Base-by-base conservation (phyloP, 2,329 filamentous ascomycete species). In the Neofusicoccum sp. region DNA sequence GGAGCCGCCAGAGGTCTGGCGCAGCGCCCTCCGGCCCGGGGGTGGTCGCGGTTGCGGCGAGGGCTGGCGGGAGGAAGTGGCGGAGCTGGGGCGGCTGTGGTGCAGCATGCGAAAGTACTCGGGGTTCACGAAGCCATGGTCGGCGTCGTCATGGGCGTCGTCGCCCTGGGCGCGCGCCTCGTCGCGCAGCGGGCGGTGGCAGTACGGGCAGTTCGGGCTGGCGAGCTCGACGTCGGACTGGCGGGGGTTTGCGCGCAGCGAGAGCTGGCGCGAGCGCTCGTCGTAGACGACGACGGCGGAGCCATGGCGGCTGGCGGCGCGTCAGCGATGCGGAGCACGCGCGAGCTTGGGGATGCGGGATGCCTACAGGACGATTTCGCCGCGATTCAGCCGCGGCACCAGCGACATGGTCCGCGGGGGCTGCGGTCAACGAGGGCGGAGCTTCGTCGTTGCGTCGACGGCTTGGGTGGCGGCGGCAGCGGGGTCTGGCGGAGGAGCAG, bases 91-190 rank as follows among this genome's bases (percentile, higher is more conserved):
- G 56, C 79, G 76, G 66, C 82, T 86, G 54, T 82, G 77, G 45
- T 85, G 89, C 41, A 99, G 86, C 89, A 98, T 93, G 69, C 91
- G 91, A 76, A 99, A 99, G 79, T 99, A 99, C 56, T 92, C 86
- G 2, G 93, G 93, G 69, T 93, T 89, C 67, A 97, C 89, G 71
- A 93, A 98, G 61, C 88, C 84, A 51, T 89, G 83, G 38, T 79
- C 74, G 58, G 73, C 68, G 51, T 72, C 69, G n/a, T 67, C 68
- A 14, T 70, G 68, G 41, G 62, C 65, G 20, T 72, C 71, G 51
- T 75, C 70, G 24, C 70, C 65, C 2, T 68, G 69, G 41, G 70
- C 68, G 4, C 67, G 67, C 20, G 68, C 62, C 4, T 41, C 82
- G 73, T 74, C 87, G 31, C 76, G 79, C 66, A 85, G 83, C 16